Percentiles rank a stretch among this genome's conserved stretches.
Conservation (phyloP, 116 monocot species). For the Zostera marina region DNA sequence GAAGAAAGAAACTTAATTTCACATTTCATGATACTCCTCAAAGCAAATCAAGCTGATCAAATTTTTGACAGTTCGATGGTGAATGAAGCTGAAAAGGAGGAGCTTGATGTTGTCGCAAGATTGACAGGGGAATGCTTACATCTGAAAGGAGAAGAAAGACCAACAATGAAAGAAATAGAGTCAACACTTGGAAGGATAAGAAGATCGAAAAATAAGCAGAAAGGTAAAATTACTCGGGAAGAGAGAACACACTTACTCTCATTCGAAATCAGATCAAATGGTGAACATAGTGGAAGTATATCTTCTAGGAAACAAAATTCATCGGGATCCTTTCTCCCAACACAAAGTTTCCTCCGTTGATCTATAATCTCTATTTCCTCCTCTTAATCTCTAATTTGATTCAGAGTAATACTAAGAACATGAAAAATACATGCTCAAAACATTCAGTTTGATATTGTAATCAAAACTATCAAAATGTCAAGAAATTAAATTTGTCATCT, state of each 20-base stretch:
- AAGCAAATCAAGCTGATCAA: not conserved
- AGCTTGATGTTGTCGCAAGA: conserved; percentile 2
- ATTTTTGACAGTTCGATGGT: conserved; percentile 8
- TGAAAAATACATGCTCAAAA: no score
- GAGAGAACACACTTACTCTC: not conserved
- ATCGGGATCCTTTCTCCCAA: not conserved
- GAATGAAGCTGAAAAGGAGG: conserved; percentile 6
- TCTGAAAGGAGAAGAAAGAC: conserved; percentile 19
- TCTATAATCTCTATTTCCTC: no score
- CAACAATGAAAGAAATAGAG: conserved; percentile 24
- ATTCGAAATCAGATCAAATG: not conserved
- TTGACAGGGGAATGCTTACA: conserved; percentile 10
- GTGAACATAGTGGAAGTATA: not conserved
- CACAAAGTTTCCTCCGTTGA: not conserved
- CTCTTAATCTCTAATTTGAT: no score
- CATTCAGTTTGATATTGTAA: no score
- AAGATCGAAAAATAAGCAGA: not conserved
- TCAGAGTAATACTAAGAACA: no score
- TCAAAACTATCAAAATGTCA: no score
- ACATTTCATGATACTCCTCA: conserved; percentile 1
- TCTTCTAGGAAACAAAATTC: not conserved
- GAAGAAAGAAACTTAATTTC: conserved; percentile 13
- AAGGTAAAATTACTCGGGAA: not conserved
- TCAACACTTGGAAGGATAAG: conserved; percentile 15
- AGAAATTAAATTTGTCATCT: no score